Conservation (phyloP, 495 filamentous ascomycete species). For the Parathielavia hyrcaniae region DNA sequence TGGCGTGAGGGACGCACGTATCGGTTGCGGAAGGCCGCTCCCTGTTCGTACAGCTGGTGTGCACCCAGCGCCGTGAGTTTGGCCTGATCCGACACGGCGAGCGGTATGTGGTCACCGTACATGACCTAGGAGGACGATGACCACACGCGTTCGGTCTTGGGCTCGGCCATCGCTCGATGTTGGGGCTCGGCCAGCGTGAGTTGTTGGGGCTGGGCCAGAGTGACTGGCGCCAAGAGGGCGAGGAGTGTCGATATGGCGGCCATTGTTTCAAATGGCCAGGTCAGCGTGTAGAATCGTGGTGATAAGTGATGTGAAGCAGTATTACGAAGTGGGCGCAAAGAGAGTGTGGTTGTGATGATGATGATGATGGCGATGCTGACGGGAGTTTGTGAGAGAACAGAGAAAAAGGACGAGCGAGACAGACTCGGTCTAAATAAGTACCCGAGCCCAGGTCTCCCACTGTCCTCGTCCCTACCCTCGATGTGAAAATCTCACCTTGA, state of each 20-base stretch:
- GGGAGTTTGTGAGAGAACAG: too few species aligned
- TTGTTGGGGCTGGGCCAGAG: slow-evolving; percentile 23
- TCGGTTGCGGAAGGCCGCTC: slow-evolving; percentile 32
- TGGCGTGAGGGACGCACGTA: slow-evolving; percentile 30
- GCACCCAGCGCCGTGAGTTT: slow-evolving; percentile 40
- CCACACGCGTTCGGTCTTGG: slow-evolving; percentile 37
- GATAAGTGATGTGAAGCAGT: not conserved
- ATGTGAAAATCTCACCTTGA: too few species aligned
- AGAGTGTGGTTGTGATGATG: not conserved
- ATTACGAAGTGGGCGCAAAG: not conserved
- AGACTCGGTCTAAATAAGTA: too few species aligned
- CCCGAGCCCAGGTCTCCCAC: too few species aligned
- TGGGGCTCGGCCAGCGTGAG: too few species aligned
- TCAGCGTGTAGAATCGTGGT: not conserved
- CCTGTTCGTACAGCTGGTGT: slow-evolving; percentile 37
- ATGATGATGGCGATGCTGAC: too few species aligned
- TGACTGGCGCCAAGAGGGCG: slow-evolving; percentile 14
- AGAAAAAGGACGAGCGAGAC: too few species aligned
- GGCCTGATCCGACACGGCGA: slow-evolving; percentile 7
- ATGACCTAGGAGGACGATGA: slow-evolving; percentile 39
- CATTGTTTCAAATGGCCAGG: slow-evolving; percentile 16
- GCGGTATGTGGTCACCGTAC: slow-evolving; percentile 40
- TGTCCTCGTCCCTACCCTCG: too few species aligned
- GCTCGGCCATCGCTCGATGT: slow-evolving; percentile 19
- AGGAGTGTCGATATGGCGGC: slow-evolving; percentile 13